Base-by-base conservation (phyloP, 2,329 filamentous ascomycete genomes). In the Zasmidium cellare region DNA sequence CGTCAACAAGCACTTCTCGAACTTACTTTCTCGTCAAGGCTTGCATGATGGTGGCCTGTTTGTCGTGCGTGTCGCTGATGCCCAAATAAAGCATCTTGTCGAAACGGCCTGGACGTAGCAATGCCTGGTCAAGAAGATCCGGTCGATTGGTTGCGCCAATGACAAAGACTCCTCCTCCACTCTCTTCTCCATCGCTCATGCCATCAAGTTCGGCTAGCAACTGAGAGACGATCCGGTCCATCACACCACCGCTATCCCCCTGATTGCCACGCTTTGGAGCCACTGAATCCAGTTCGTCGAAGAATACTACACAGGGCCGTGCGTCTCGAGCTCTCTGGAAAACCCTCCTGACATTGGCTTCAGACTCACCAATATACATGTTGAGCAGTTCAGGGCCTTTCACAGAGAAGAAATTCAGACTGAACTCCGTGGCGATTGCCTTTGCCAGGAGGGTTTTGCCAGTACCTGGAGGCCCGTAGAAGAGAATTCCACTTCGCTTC, bases 71-170 rank as follows among this genome's bases (percentile, higher is more conserved):
- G 75, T 99, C 94, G 7, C 91, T 96, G 9, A 99, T 92, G 35
- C 94, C 94, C 12, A 99, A 81, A 71, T 97, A 99, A 25, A 99
- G 84, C 92, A 97, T 96, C 80, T 97, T 97, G 73, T 99, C 94
- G 74, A 99, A 97, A 59, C 93, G 83, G 2, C 93, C 93, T 1
- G 93, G 94, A 54, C 93, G 85, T 46, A 97, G 80, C 57, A 99
- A 79, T 3, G 93, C 94, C 63, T 91, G 91, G 72, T 99, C 93
- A 20, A 99, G 82, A 54, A 97, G 78, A 78, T 99, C 94, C 0
- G 94, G 94, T 62, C 93, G 80, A 77, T 99, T 99, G 3, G 93
- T 99, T 2, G 93, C 93, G 57, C 94, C 93, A 65, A 99, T 96
- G 24, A 97, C 94, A 72, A 97, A 97, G 3, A 97, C 93, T 19